Evolutionary conservation across 2,329 filamentous ascomycete genomes (phyloP), one percentile per base, ranked within the genome.

Genomic region (Plenodomus tracheiphilus): DNA sequence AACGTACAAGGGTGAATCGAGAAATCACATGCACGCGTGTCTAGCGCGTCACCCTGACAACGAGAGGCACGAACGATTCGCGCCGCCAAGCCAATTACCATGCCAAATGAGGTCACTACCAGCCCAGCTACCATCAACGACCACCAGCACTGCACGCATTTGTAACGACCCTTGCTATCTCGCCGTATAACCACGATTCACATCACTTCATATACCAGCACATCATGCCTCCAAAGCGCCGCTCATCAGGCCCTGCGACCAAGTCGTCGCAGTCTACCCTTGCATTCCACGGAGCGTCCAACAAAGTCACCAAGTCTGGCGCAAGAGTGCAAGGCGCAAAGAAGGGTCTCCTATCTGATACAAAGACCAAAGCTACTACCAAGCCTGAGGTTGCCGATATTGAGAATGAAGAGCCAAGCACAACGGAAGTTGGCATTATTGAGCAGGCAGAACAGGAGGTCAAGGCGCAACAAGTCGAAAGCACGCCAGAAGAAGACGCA

Each of bases 201-300:
- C 4, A 44, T 35, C 35, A 16, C 39, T n/a, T 18, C 22, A 56
- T 42, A 39, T 39, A 28, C 34, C 36, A 58, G 42, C 30, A n/a
- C n/a, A n/a, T n/a, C n/a, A 79, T 79, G 77, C 70, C 77, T 43
- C 75, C 77, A 16, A 77, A 76, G 58, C 71, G 75, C 43, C 68
- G 70, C 57, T 59, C 66, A 38, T 65, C 73, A 21, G 68, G 75
- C 41, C 64, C 75, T 35, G 63, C 76, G 51, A 69, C 75, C 56
- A 79, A 81, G 60, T 69, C 77, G n/a, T 79, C 78, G 25, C 82
- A 85, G 69, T 75, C 80, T 7, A 85, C 81, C n/a, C 80, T 87
- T 59, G 81, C 83, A 34, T 87, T 88, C 74, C 79, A 82, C 58
- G 74, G 76, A 52, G 75, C 78, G 46, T 75, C 77, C 32, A 75